These are phyloP conservation scores for Fusarium azukiicola DNA, from an alignment of 2,329 filamentous ascomycete genomes.

Conservation along the genomic window DNA sequence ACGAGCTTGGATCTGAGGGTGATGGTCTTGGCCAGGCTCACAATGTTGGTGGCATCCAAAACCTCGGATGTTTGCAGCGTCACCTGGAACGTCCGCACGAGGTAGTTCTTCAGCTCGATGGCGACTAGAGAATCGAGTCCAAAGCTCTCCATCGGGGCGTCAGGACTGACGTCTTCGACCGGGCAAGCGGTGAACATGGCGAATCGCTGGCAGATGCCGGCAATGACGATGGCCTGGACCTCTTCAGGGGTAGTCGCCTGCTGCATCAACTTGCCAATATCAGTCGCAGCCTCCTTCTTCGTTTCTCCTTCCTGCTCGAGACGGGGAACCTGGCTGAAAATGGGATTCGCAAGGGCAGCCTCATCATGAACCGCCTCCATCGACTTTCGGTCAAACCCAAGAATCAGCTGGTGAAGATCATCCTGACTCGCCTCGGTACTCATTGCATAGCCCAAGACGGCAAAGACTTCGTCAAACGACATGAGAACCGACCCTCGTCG, in stretches of 20 bases:
- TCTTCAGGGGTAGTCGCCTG: slow-evolving; percentile 30
- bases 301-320: slow-evolving; percentile 28
- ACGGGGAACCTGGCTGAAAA: slow-evolving; percentile 35
- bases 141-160: slow-evolving; percentile 36
- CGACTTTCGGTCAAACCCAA: slow-evolving; percentile 39
- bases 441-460: slow-evolving; percentile 34
- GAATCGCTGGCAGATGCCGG: slow-evolving; percentile 34
- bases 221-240: slow-evolving; percentile 28
- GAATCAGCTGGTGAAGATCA: slow-evolving; percentile 26
- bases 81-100: slow-evolving; percentile 35
- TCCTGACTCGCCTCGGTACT: slow-evolving; percentile 19
- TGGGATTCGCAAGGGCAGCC: slow-evolving; percentile 31
- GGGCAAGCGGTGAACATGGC: slow-evolving; percentile 40
- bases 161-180: slow-evolving; percentile 35
- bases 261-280: slow-evolving; percentile 33
- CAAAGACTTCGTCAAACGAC: slow-evolving; percentile 38
- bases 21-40: slow-evolving; percentile 32
- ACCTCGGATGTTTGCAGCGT: slow-evolving; percentile 42
- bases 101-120: slow-evolving; percentile 45
- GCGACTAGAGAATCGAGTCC: slow-evolving; percentile 43
- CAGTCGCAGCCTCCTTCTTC: slow-evolving; percentile 23
- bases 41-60: slow-evolving; percentile 34
- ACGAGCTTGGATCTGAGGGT: slow-evolving; percentile 34
- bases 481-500: slow-evolving; percentile 35
- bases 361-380: slow-evolving; percentile 36